These are phyloP conservation scores for Bryoglossum gracile DNA, from an alignment of 495 filamentous ascomycete genomes.

Conservation along the genomic window DNA sequence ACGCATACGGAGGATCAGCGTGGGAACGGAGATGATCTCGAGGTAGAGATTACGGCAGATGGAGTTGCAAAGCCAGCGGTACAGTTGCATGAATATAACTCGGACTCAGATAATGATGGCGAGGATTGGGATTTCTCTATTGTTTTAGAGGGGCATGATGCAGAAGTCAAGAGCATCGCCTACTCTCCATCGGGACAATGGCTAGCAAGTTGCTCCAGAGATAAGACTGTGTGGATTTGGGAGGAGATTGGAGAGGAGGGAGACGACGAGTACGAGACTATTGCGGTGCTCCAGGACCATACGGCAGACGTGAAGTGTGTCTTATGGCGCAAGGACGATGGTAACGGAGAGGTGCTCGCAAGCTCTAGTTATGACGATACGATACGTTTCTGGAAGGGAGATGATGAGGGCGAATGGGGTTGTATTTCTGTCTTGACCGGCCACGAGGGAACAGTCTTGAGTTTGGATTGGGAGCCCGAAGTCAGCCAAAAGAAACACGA, in stretches of 20 bases:
- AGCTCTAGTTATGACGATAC: slow-evolving; percentile 89
- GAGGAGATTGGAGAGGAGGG: slow-evolving; percentile 71
- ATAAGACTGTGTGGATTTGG: slow-evolving; percentile 99
- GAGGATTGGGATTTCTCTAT: slow-evolving; percentile 85
- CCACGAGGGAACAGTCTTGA: slow-evolving; percentile 82
- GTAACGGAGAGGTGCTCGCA: slow-evolving; percentile 59
- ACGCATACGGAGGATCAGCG: slow-evolving; percentile 1
- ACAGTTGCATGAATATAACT: too few relatives aligned
- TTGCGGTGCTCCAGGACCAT: slow-evolving; percentile 90
- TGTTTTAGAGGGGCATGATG: slow-evolving; percentile 87
- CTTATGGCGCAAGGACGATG: slow-evolving; percentile 75
- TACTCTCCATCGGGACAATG: slow-evolving; percentile 75
- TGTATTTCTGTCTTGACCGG: slow-evolving; percentile 76
- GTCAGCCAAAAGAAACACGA: slow-evolving; percentile 26
- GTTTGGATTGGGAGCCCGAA: slow-evolving; percentile 66
- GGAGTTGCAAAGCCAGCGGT: slow-evolving; percentile 11
- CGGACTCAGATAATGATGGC: slow-evolving; percentile 51
- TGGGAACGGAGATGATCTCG: slow-evolving; percentile 20
- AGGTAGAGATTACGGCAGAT: slow-evolving; percentile 27
- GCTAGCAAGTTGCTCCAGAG: slow-evolving; percentile 82
- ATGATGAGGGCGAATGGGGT: slow-evolving; percentile 81
- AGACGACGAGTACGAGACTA: slow-evolving; percentile 92
- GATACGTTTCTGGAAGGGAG: slow-evolving; percentile 81
- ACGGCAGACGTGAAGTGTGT: slow-evolving; percentile 92
- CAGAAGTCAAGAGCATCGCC: slow-evolving; percentile 80